phyloP scores from a whole-genome alignment of 2,329 filamentous ascomycete species.

The Fusarium napiforme region DNA sequence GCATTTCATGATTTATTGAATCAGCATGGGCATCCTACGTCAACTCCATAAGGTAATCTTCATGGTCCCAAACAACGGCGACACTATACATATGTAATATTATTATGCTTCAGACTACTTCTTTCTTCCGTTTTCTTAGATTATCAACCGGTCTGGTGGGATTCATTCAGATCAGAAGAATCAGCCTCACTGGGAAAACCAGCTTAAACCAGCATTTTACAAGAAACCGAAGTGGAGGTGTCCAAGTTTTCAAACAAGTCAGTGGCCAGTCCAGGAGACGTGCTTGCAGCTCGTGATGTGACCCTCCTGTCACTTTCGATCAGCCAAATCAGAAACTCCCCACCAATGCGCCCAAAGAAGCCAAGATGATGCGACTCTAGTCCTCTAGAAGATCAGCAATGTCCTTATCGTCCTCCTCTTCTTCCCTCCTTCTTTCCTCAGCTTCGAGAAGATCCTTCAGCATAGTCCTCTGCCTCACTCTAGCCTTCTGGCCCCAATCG shows the following conservation, averaged over 20 bases:
- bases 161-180: not conserved
- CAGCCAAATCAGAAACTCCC: constrained; percentile 5
- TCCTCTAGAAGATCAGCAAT: constrained; percentile 77
- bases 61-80: not conserved
- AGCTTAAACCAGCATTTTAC: not conserved
- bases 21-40: not conserved
- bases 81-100: not conserved
- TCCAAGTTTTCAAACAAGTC: not conserved
- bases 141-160: not conserved
- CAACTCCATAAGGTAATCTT: not conserved
- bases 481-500: constrained; percentile 77
- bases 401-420: constrained; percentile 78
- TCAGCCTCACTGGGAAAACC: not conserved
- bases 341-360: not conserved
- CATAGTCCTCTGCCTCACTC: constrained; percentile 74
- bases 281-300: constrained; percentile 5
- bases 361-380: constrained; percentile 41
- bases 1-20: not conserved
- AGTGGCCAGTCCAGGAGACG: not conserved
- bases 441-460: constrained; percentile 73
- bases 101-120: not conserved
- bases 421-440: constrained; percentile 68
- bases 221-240: not conserved
- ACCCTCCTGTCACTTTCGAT: constrained; percentile 2
- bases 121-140: not conserved